Evolutionary conservation across 306 rosid species (phyloP).

Genomic region (Citrullus colocynthis): DNA sequence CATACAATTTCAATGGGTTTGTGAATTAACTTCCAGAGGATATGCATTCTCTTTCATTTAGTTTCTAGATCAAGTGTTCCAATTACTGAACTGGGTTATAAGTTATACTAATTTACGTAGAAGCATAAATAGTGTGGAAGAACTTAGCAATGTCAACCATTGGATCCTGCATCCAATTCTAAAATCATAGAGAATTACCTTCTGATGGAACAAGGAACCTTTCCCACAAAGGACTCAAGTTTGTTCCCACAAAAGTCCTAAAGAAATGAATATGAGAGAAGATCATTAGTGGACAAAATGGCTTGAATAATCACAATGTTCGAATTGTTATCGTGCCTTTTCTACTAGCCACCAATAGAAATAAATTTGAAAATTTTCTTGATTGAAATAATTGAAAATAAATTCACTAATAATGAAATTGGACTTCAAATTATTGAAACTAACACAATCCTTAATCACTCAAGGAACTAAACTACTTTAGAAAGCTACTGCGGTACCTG

Average conservation of each 20-base stretch:
- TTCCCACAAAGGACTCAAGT: constrained; percentile 76
- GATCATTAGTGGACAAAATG: neutral
- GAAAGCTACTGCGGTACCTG: neutral
- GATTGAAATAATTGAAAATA: neutral
- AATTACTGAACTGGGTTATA: neutral
- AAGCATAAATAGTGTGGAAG: neutral
- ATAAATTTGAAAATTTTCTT: neutral
- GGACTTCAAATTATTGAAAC: neutral
- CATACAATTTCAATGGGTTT: neutral
- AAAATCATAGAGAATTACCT: constrained; percentile 34
- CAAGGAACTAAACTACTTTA: neutral
- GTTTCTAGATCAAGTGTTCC: neutral
- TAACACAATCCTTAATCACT: neutral
- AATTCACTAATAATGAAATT: neutral
- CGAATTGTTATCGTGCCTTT: neutral
- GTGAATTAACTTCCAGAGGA: neutral
- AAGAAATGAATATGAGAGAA: constrained; percentile 19
- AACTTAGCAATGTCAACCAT: neutral
- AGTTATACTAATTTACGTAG: neutral
- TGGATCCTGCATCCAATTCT: neutral
- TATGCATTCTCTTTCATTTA: neutral
- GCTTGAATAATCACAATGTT: neutral
- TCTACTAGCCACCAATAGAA: neutral
- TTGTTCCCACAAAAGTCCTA: constrained; percentile 95
- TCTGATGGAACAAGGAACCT: constrained; percentile 53